Evolutionary conservation across 345 rosid genomes (phyloP).

Genomic region (Syzygium aromaticum): DNA sequence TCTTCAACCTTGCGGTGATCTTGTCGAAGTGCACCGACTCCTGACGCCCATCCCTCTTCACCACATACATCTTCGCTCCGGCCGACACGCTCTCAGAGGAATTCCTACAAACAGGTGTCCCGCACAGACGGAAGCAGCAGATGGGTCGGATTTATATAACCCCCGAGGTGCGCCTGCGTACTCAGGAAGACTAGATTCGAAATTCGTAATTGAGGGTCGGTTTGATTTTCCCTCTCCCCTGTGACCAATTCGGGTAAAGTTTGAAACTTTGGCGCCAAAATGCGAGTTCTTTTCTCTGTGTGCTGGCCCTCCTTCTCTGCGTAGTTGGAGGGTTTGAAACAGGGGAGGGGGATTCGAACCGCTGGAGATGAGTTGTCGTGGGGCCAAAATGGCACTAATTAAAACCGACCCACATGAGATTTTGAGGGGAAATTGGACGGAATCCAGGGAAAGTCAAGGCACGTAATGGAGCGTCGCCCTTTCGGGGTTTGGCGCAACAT

Average conservation of each 20-base stretch:
- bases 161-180: not conserved
- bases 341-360: not conserved
- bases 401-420: not conserved
- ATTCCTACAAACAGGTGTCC: constrained; percentile 1
- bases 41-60: constrained; percentile 87
- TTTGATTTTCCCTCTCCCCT: not conserved
- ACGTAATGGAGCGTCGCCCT: not conserved
- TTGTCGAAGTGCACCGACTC: constrained; percentile 94
- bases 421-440: not conserved
- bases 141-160: not conserved
- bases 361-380: not conserved
- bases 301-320: not conserved
- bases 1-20: constrained; percentile 94
- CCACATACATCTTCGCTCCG: constrained; percentile 55
- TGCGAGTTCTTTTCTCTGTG: not conserved
- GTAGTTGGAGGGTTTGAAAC: not conserved
- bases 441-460: not conserved
- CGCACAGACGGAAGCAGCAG: not conserved
- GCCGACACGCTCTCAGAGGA: not conserved
- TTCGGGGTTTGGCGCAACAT: not conserved
- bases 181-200: not conserved
- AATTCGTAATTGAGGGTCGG: not conserved
- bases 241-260: not conserved
- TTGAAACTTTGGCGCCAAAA: constrained; percentile 7
- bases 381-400: not conserved